phyloP scores from a whole-genome alignment of 371 early-diverging fungal genomes.

The Apophysomyces sp. region DNA sequence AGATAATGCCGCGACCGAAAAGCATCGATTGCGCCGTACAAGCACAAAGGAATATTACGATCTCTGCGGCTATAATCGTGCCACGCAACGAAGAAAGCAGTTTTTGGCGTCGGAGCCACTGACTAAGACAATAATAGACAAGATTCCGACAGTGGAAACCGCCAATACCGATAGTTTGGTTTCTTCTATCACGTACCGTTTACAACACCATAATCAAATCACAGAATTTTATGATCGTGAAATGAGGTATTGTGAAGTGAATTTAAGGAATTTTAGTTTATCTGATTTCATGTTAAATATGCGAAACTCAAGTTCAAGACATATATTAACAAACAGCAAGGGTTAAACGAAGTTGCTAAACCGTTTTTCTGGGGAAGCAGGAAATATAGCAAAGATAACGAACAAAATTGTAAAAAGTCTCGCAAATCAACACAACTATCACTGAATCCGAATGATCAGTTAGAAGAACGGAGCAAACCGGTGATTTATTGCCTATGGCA shows the following conservation, averaged over 20 bases:
- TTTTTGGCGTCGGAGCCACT: background rate
- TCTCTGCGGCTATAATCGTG: slow-evolving; percentile 8
- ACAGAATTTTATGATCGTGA: background rate
- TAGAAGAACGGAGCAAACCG: background rate
- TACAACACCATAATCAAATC: background rate
- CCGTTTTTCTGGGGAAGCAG: too few relatives aligned
- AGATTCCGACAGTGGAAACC: background rate
- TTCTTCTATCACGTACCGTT: too few relatives aligned
- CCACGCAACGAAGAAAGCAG: slow-evolving; percentile 1
- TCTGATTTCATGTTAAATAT: too few relatives aligned
- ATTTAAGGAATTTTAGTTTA: too few relatives aligned
- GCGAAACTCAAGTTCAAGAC: too few relatives aligned
- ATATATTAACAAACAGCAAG: too few relatives aligned
- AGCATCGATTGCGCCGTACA: background rate
- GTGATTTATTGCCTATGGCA: background rate
- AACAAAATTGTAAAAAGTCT: too few relatives aligned
- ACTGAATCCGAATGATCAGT: background rate
- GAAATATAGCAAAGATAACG: too few relatives aligned
- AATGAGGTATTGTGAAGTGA: too few relatives aligned
- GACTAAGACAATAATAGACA: background rate
- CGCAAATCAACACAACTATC: too few relatives aligned
- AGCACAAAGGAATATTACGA: slow-evolving; percentile 9
- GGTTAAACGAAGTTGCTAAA: too few relatives aligned
- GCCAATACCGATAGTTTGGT: background rate
- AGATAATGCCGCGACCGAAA: background rate